Conservation (phyloP, 345 rosid genomes). For the Noccaea caerulescens region DNA sequence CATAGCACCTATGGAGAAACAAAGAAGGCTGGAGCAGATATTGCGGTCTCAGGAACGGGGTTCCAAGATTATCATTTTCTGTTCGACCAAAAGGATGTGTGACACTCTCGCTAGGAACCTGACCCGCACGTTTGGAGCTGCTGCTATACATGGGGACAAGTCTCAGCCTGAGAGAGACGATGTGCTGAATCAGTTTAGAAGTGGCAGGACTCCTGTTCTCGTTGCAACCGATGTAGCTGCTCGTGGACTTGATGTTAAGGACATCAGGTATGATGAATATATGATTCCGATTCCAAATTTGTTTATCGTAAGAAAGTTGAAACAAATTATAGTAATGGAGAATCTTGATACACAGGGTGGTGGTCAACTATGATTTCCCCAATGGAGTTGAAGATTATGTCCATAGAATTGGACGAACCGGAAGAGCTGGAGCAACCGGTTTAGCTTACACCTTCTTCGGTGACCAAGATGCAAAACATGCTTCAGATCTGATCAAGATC, state of each 20-base stretch:
- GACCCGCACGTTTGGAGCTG: constrained; percentile 71
- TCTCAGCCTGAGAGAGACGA: constrained; percentile 81
- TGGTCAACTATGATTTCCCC: constrained; percentile 93
- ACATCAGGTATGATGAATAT: constrained; percentile 59
- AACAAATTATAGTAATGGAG: background rate
- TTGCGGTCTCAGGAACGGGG: constrained; percentile 85
- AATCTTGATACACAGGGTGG: constrained; percentile 64
- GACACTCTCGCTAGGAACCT: constrained; percentile 80
- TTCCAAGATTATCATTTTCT: constrained; percentile 76
- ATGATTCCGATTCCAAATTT: background rate
- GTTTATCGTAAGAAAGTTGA: background rate
- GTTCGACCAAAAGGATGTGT: constrained; percentile 91
- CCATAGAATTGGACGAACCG: constrained; percentile 97
- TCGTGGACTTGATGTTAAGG: constrained; percentile 88
- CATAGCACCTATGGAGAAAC: constrained; percentile 79
- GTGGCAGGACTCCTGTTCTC: constrained; percentile 84
- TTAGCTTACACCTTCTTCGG: constrained; percentile 82
- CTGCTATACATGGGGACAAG: constrained; percentile 91
- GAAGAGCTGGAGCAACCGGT: constrained; percentile 98
- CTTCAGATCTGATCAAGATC: constrained; percentile 82
- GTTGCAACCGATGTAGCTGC: constrained; percentile 97
- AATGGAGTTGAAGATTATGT: constrained; percentile 98
- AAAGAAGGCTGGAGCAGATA: constrained; percentile 83
- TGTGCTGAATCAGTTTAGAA: constrained; percentile 73
- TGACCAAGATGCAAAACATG: constrained; percentile 87